Evolutionary conservation across 805 yeast species (phyloP).

Genomic region (Spathaspora sp.): DNA sequence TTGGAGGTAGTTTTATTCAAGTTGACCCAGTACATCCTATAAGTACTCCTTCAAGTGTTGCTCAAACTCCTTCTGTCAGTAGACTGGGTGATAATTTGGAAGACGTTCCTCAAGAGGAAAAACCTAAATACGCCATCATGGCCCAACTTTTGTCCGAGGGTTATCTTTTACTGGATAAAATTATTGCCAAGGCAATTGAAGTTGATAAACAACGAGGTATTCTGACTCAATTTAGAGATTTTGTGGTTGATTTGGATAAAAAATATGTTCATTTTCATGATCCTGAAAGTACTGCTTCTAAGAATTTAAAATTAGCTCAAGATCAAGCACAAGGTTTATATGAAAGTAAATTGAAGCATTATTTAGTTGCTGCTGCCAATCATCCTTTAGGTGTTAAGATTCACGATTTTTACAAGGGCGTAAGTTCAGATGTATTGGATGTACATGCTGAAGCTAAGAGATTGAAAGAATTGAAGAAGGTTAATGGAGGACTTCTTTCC

Average conservation of each 20-base stretch:
- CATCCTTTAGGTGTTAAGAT: conserved; percentile 55
- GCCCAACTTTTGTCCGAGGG: conserved; percentile 79
- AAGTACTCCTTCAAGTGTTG: conserved; percentile 9
- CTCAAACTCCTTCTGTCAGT: conserved; percentile 8
- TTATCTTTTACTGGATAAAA: conserved; percentile 58
- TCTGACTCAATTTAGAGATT: conserved; percentile 52
- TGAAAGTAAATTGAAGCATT: conserved; percentile 18
- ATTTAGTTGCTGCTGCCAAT: conserved; percentile 44
- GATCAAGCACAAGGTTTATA: conserved; percentile 19
- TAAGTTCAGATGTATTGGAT: conserved; percentile 53
- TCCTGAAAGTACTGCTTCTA: conserved; percentile 40
- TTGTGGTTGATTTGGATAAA: conserved; percentile 51
- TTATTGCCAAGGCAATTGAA: conserved; percentile 57
- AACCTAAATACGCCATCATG: conserved; percentile 71
- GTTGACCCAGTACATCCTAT: conserved; percentile 27
- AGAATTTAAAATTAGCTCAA: conserved; percentile 26
- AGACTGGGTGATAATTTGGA: conserved; percentile 7
- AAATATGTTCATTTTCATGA: conserved; percentile 58
- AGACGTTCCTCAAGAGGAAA: conserved; percentile 69
- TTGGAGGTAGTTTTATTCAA: conserved; percentile 53
- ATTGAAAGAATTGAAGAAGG: conserved; percentile 57
- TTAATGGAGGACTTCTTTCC: not conserved
- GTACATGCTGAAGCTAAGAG: conserved; percentile 75
- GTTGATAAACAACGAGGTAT: conserved; percentile 65
- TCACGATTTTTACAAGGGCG: conserved; percentile 55